Conservation (phyloP, 345 rosid species). For the Noccaea bulbosa region DNA sequence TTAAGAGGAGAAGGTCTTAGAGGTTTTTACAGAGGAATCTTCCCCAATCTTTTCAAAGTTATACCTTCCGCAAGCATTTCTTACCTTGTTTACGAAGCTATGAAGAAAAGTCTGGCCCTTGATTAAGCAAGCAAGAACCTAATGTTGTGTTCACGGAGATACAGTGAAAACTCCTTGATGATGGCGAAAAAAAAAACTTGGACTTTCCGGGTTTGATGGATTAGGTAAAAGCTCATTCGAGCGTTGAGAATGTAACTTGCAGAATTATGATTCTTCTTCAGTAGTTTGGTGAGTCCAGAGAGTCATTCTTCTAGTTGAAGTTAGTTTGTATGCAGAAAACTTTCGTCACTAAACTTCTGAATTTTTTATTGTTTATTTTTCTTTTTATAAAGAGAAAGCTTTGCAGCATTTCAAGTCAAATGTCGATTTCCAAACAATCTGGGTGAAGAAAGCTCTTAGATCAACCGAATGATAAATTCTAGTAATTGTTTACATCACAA, state of each 20-base stretch:
- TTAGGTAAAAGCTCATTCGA: background rate
- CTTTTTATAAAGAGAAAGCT: slow-evolving; percentile 12
- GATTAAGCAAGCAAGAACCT: slow-evolving; percentile 35
- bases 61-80: slow-evolving; percentile 62
- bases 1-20: slow-evolving; percentile 69
- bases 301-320: background rate
- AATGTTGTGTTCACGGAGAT: background rate
- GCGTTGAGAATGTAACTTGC: slow-evolving; percentile 16
- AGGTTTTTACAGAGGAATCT: slow-evolving; percentile 94
- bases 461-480: slow-evolving; percentile 27
- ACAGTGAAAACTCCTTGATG: slow-evolving; percentile 24
- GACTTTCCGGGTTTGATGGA: slow-evolving; percentile 3
- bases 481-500: background rate
- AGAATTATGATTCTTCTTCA: slow-evolving; percentile 13
- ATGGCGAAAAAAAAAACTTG: slow-evolving; percentile 17
- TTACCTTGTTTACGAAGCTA: slow-evolving; percentile 72
- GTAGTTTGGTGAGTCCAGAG: background rate
- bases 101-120: slow-evolving; percentile 82
- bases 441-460: background rate
- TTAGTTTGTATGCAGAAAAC: background rate
- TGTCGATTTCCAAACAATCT: background rate
- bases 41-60: slow-evolving; percentile 87
- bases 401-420: slow-evolving; percentile 1
- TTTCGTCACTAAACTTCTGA: background rate
- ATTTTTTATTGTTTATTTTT: background rate